phyloP scores from a whole-genome alignment of 495 filamentous ascomycete species.

The Trichocladium antarcticum region DNA sequence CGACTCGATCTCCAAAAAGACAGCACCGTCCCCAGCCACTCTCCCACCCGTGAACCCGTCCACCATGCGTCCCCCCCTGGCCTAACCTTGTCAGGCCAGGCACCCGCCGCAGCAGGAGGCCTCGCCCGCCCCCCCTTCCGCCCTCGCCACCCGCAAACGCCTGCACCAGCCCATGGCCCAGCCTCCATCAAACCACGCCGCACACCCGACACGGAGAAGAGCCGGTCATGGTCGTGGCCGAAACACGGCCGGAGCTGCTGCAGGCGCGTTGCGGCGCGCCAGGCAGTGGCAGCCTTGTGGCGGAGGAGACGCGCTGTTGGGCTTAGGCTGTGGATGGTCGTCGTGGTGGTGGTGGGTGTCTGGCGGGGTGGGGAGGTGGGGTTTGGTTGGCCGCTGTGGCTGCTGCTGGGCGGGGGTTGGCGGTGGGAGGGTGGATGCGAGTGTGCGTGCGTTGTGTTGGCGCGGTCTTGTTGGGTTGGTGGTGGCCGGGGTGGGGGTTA shows the following conservation, averaged over 20 bases:
- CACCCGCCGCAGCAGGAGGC: not conserved
- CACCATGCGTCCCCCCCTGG: too few relatives aligned
- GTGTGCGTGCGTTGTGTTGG: not conserved
- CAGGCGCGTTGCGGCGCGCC: slow-evolving; percentile 11
- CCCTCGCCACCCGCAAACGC: not conserved
- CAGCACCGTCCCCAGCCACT: too few relatives aligned
- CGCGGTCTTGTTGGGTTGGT: not conserved
- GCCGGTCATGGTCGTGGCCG: too few relatives aligned
- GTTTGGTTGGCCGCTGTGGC: not conserved
- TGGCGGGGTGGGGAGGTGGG: not conserved
- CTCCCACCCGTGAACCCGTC: too few relatives aligned
- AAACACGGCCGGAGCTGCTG: not conserved
- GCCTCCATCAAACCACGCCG: not conserved
- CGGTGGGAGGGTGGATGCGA: not conserved
- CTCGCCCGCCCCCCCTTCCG: not conserved
- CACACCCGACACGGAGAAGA: not conserved
- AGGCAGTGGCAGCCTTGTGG: slow-evolving; percentile 25
- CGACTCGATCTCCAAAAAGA: too few relatives aligned
- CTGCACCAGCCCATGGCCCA: not conserved
- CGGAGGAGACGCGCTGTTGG: slow-evolving; percentile 26
- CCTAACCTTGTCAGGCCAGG: not conserved
- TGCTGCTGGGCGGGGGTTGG: not conserved
- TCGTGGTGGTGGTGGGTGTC: too few relatives aligned
- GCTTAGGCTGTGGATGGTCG: slow-evolving; percentile 9
- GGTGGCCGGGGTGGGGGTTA: not conserved